Base-by-base conservation (phyloP, 75 land plant genomes). In the Pseudotsuga menziesii region DNA sequence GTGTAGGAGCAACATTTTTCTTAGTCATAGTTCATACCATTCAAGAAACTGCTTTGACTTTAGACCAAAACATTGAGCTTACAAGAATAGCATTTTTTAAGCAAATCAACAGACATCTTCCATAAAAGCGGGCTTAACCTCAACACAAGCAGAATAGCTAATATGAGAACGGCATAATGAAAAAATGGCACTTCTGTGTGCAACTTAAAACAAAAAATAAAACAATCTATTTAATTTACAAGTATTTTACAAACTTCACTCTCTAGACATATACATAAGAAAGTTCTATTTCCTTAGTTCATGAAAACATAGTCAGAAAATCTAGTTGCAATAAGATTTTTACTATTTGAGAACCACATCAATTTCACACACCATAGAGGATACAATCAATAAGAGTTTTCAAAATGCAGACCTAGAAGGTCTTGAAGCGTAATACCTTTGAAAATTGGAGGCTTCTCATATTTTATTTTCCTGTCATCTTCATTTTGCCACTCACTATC, bases 401-500 rank as follows among this genome's bases (percentile, higher is more conserved):
- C 48, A 67, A 67, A 17, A 36, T 67, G 44, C 12, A 48, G 19
- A 69, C 72, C 72, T 69, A 69, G 52, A 44, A 69, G 72, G 22
- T 69, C 72, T 69, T 69, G 44, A 69, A 69, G 72, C 23, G 19
- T 41, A 41, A 69, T 69, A 69, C 72, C 72, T 69, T 69, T 69
- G 22, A 39, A 69, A 69, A 73, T 59, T 23, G 78, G 79, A 60
- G 81, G 79, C 75, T 83, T 87, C 26, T 77, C 82, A 78, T 82
- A 78, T 76, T 78, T 83, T 27, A 77, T 82, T 80, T 87, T 87
- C 83, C 85, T 82, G 54, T 88, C 91, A 35, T 86, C 85, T 25
- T 87, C 88, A 77, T 77, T 78, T 80, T 87, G 84, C 91, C 89
- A 91, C 14, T 79, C 88, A 78, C 88, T 69, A 54, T 85, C 86